phyloP scores from a whole-genome alignment of 1,284 basidiomycete genomes.

The Taiwanofungus camphoratus region DNA sequence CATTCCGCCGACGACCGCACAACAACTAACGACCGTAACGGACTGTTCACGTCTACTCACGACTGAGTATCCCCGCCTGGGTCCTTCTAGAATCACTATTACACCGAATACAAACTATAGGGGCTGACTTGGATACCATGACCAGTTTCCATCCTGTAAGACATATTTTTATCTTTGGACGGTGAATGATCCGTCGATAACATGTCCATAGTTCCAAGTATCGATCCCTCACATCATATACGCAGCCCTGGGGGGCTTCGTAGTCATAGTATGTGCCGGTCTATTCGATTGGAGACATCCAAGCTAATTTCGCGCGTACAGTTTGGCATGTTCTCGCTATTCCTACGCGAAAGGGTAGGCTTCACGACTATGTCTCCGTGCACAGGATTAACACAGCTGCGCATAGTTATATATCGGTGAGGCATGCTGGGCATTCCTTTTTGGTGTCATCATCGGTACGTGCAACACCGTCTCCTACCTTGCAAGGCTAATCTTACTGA shows the following conservation, averaged over 20 bases:
- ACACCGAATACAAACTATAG: conserved; percentile 2
- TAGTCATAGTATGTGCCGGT: conserved; percentile 56
- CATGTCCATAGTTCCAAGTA: conserved; percentile 51
- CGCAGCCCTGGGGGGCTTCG: conserved; percentile 80
- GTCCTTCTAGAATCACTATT: conserved; percentile 1
- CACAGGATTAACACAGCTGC: not conserved
- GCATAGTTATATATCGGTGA: conserved; percentile 87
- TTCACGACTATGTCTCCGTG: not conserved
- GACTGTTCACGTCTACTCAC: not conserved
- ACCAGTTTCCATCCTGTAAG: conserved; percentile 23
- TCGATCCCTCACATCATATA: conserved; percentile 73
- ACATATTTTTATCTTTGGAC: not conserved
- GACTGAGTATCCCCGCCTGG: not conserved
- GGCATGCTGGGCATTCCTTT: conserved; percentile 92
- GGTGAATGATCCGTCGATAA: not conserved
- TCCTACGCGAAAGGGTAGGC: conserved; percentile 81
- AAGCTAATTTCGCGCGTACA: conserved; percentile 25
- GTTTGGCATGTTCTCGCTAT: conserved; percentile 94
- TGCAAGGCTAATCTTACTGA: conserved; percentile 1
- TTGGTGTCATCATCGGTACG: conserved; percentile 86
- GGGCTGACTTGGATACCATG: conserved; percentile 9
- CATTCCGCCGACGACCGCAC: conserved; percentile 3
- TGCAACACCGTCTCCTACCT: conserved; percentile 1
- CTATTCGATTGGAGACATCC: conserved; percentile 52
- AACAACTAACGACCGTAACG: too few species aligned